Conservation (phyloP, 352 stramenopile genomes). For the Pythium coloratum region DNA sequence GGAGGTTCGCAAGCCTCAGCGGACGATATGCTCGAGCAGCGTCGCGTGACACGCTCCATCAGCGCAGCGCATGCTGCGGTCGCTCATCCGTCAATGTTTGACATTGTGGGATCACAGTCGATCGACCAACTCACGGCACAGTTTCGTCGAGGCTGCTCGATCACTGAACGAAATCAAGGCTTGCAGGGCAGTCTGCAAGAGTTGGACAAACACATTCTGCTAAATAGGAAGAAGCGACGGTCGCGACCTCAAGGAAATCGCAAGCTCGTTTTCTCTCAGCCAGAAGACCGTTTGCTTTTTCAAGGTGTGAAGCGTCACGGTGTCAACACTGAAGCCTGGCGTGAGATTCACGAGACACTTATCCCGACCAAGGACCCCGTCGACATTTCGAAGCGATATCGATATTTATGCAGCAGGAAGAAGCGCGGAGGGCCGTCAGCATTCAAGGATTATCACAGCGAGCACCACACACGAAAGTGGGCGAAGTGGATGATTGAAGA, state of each 20-base stretch:
- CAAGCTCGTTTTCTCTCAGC: constrained; percentile 37
- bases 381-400: constrained; percentile 62
- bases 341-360: constrained; percentile 62
- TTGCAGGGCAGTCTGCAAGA: constrained; percentile 68
- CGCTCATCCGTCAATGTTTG: constrained; percentile 85
- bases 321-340: constrained; percentile 48
- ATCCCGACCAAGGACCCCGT: constrained; percentile 55
- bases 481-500: constrained; percentile 76
- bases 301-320: constrained; percentile 71
- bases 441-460: constrained; percentile 60
- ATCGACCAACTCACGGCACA: constrained; percentile 50
- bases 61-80: constrained; percentile 77
- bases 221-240: constrained; percentile 30
- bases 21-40: constrained; percentile 30
- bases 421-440: constrained; percentile 41
- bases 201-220: constrained; percentile 70
- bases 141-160: constrained; percentile 44
- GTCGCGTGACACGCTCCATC: constrained; percentile 77
- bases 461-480: constrained; percentile 37
- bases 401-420: constrained; percentile 67
- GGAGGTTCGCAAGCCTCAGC: not conserved
- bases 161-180: constrained; percentile 49
- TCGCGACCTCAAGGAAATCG: constrained; percentile 9
- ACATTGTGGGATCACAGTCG: constrained; percentile 68
- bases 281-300: constrained; percentile 67